These are phyloP conservation scores for Alloteropsis semialata DNA, from an alignment of 176 grass and related monocot species.

Conservation along the genomic window DNA sequence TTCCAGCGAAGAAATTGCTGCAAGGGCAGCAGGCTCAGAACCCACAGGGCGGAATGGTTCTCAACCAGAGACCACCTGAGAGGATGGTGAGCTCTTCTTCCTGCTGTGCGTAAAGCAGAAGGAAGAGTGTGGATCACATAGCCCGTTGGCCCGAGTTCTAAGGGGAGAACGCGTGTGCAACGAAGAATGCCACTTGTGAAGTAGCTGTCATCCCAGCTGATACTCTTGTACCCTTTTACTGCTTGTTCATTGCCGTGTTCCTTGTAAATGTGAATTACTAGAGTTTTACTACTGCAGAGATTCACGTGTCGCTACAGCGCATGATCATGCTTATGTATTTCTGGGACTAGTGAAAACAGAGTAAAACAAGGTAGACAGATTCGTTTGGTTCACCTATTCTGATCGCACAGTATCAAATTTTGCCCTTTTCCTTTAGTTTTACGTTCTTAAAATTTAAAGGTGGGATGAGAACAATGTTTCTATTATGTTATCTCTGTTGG, in stretches of 20 bases:
- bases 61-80: slow-evolving; percentile 57
- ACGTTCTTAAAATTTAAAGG: too few relatives aligned
- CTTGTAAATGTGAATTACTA: slow-evolving; percentile 79
- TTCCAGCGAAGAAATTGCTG: slow-evolving; percentile 86
- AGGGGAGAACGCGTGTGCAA: slow-evolving; percentile 12
- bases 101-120: slow-evolving; percentile 67
- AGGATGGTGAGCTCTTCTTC: slow-evolving; percentile 66
- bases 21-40: slow-evolving; percentile 53
- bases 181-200: slow-evolving; percentile 25
- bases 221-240: slow-evolving; percentile 6
- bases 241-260: slow-evolving; percentile 42
- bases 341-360: background rate
- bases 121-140: background rate
- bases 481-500: too few relatives aligned
- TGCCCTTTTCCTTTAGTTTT: too few relatives aligned
- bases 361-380: slow-evolving; percentile 2
- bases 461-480: too few relatives aligned
- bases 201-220: slow-evolving; percentile 39
- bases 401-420: background rate
- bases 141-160: slow-evolving; percentile 14
- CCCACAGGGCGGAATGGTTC: slow-evolving; percentile 65
- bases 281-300: slow-evolving; percentile 22
- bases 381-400: slow-evolving; percentile 27
- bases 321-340: slow-evolving; percentile 21
- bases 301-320: slow-evolving; percentile 4